A percentile compares a stretch with the other conserved stretches of the same genome.
phyloP scores from a whole-genome alignment of 257 asterid species.

The Solanum paucissectum region DNA sequence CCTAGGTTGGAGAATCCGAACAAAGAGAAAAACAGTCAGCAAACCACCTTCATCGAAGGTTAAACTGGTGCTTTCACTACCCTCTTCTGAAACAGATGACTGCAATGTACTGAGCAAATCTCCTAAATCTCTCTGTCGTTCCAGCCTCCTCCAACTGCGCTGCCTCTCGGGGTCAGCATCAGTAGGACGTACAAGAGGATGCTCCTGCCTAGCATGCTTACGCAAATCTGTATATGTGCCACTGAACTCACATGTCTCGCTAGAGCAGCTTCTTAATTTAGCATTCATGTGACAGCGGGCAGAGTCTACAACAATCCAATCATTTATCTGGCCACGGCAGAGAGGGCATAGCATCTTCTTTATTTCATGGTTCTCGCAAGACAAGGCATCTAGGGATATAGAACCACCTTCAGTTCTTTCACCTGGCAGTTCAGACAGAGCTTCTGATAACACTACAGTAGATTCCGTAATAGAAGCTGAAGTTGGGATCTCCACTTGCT shows the following conservation, averaged over 20 bases:
- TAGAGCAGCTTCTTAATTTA: conserved; percentile 70
- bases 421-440: conserved; percentile 15
- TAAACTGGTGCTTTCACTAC: conserved; percentile 36
- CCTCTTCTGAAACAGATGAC: conserved; percentile 62
- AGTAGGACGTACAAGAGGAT: conserved; percentile 69
- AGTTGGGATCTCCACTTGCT: conserved; percentile 20
- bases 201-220: conserved; percentile 70
- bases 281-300: conserved; percentile 72
- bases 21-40: conserved; percentile 60
- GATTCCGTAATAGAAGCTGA: conserved; percentile 15
- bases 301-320: conserved; percentile 58
- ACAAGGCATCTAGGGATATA: conserved; percentile 8
- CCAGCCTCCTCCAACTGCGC: conserved; percentile 72
- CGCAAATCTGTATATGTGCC: conserved; percentile 72
- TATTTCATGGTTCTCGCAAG: conserved; percentile 27
- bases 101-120: conserved; percentile 69
- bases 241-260: conserved; percentile 62
- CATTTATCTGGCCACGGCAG: conserved; percentile 63
- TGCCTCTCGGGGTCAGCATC: conserved; percentile 80
- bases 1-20: conserved; percentile 52
- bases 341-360: conserved; percentile 59
- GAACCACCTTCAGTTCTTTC: conserved; percentile 24
- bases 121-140: conserved; percentile 69
- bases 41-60: conserved; percentile 56
- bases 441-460: conserved; percentile 14